Base-by-base conservation (phyloP, 768 basidiomycete genomes). In the Mycena vitilis region DNA sequence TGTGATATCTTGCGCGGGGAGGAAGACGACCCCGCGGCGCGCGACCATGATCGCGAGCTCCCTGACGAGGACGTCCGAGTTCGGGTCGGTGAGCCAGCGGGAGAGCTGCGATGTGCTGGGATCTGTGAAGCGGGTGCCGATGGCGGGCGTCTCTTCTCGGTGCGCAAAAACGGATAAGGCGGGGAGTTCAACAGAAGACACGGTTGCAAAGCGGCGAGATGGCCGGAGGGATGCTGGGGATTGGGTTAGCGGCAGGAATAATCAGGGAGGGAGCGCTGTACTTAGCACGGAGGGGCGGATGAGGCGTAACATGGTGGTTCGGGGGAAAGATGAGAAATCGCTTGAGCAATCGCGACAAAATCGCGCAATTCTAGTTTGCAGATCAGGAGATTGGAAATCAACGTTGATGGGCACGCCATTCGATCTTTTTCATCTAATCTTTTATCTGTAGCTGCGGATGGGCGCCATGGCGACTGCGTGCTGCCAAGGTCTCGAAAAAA, bases 11-110 rank as follows among this genome's bases (percentile, higher is more conserved):
- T 89, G 88, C 20, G 82, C 78, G 12, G 83, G 82, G 81, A 91
- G 88, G 78, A 91, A 91, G 7, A 89, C 87, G 42, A 90, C 89
- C 7, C 88, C 88, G 34, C 89, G 86, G 51, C 84, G 85, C 36
- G 82, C 83, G 53, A 84, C 80, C 55, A 88, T 79, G 4, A 80
- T 80, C 0, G 88, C 87, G 13, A 90, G 83, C 69, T 89, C 88
- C 23, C 79, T 79, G 66, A 89, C 77, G 38, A 87, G 75, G 56
- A 81, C 82, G 68, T 88, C 87, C 1, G 84, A 75, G 71, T 87
- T 82, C 5, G 78, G 72, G 2, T 82, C 82, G 1, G 75, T 69
- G 23, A 89, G 82, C 10, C 88, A 72, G 10, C 78, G 67, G 4
- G 82, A 81, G n/a, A 89, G 80, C 71, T 88, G 87, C 16, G 84